Evolutionary conservation across 2,329 filamentous ascomycete genomes (phyloP).

Genomic region (Monilinia vaccinii-corymbosi): DNA sequence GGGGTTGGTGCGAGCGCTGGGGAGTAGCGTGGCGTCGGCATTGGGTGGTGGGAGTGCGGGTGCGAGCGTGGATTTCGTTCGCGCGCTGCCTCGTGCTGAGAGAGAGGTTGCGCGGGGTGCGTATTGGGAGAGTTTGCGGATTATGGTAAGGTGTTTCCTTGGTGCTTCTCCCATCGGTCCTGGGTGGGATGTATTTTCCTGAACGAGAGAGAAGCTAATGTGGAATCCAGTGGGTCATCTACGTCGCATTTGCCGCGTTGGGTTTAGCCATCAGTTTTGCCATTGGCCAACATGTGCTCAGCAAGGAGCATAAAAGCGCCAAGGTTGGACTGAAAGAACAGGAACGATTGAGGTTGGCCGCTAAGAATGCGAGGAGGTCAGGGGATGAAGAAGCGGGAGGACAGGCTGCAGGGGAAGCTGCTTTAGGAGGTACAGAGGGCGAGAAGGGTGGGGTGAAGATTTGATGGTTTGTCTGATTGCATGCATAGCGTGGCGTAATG

Average conservation of each 20-base stretch:
- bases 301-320: slow-evolving; percentile 41
- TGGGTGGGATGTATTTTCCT: not conserved
- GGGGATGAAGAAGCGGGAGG: slow-evolving; percentile 5
- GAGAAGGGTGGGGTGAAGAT: not conserved
- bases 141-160: slow-evolving; percentile 15
- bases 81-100: slow-evolving; percentile 16
- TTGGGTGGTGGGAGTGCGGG: slow-evolving; percentile 25
- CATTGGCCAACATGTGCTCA: slow-evolving; percentile 36
- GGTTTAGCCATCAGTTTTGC: slow-evolving; percentile 36
- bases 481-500: not conserved
- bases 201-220: not conserved
- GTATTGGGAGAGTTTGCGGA: slow-evolving; percentile 21
- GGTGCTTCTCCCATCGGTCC: not conserved
- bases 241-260: slow-evolving; percentile 23
- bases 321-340: slow-evolving; percentile 36
- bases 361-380: slow-evolving; percentile 14
- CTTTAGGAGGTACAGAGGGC: not conserved
- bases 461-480: not conserved
- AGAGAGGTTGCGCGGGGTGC: slow-evolving; percentile 20
- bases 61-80: slow-evolving; percentile 22
- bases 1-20: slow-evolving; percentile 17
- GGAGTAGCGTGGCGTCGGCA: slow-evolving; percentile 16
- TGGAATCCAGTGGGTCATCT: slow-evolving; percentile 24
- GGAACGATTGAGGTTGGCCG: slow-evolving; percentile 17
- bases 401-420: not conserved